phyloP scores from a whole-genome alignment of 352 stramenopile genomes.

The Globisporangium orthogonon region DNA sequence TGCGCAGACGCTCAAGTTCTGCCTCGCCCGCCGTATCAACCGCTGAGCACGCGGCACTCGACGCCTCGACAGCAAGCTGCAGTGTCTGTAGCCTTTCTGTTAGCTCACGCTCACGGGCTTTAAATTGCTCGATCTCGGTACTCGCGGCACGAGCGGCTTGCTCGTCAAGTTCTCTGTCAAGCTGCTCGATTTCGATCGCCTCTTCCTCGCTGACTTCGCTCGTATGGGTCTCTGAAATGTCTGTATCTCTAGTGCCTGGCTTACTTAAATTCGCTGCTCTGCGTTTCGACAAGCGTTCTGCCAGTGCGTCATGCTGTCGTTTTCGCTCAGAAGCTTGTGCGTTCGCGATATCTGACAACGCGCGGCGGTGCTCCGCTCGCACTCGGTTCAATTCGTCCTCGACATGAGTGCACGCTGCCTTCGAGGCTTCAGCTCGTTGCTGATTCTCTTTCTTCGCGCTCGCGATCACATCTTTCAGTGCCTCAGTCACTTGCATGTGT shows the following conservation, averaged over 20 bases:
- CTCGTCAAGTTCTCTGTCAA: slow-evolving; percentile 14
- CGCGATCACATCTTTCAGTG: no score
- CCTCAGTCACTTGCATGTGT: no score
- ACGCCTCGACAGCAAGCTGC: slow-evolving; percentile 15
- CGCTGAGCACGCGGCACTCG: slow-evolving; percentile 19
- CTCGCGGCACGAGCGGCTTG: slow-evolving; percentile 17
- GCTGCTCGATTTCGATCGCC: slow-evolving; percentile 2
- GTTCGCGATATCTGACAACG: no score
- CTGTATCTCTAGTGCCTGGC: not conserved
- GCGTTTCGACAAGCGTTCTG: slow-evolving; percentile 5
- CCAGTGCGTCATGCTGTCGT: slow-evolving; percentile 7
- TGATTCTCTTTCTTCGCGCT: not conserved
- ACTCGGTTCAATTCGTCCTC: slow-evolving; percentile 9
- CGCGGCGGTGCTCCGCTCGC: not conserved
- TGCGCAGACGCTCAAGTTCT: slow-evolving; percentile 20
- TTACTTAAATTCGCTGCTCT: not conserved
- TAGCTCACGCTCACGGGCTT: slow-evolving; percentile 3
- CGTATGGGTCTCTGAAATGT: not conserved
- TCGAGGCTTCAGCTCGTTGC: slow-evolving; percentile 3
- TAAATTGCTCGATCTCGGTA: slow-evolving; percentile 17
- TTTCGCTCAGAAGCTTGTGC: no score
- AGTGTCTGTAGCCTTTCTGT: not conserved
- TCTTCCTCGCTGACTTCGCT: not conserved
- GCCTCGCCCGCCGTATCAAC: slow-evolving; percentile 19
- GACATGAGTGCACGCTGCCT: not conserved